phyloP scores from a whole-genome alignment of 495 filamentous ascomycete genomes.

The Xylaria palmicola region DNA sequence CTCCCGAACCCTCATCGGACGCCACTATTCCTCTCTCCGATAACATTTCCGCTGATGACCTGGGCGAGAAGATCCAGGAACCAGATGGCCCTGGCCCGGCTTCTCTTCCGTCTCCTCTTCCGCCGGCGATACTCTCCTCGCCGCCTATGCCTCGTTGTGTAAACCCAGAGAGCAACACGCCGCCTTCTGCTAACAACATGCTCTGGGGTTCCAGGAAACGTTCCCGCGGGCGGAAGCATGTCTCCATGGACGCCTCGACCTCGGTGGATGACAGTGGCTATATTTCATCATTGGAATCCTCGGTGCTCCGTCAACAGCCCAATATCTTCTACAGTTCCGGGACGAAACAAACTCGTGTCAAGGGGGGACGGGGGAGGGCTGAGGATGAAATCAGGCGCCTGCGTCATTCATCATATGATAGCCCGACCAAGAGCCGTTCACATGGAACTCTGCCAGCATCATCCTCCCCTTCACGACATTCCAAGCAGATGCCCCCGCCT shows the following conservation, averaged over 20 bases:
- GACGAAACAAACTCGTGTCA: constrained; percentile 72
- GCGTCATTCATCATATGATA: constrained; percentile 89
- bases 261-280: constrained; percentile 93
- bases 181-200: constrained; percentile 65
- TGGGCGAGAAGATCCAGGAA: constrained; percentile 45
- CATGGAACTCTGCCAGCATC: constrained; percentile 46
- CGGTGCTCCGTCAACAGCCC: constrained; percentile 68
- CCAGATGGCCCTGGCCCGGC: constrained; percentile 53
- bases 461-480: constrained; percentile 61
- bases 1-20: constrained; percentile 79
- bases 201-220: constrained; percentile 55
- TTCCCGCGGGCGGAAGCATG: constrained; percentile 68
- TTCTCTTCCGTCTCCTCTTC: constrained; percentile 59
- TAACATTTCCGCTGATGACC: constrained; percentile 63
- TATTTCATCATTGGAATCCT: constrained; percentile 96
- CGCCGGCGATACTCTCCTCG: constrained; percentile 70
- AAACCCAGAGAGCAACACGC: constrained; percentile 66
- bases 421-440: constrained; percentile 66
- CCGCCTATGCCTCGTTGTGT: constrained; percentile 72
- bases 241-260: constrained; percentile 70
- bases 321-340: constrained; percentile 69
- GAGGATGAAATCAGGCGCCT: constrained; percentile 96
- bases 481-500: constrained; percentile 66
- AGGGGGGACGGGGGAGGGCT: constrained; percentile 82
- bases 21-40: constrained; percentile 92